Evolutionary conservation across 805 yeast genomes (phyloP), one percentile per base, ranked within the genome.

Genomic region (Ogataea ganodermae): DNA sequence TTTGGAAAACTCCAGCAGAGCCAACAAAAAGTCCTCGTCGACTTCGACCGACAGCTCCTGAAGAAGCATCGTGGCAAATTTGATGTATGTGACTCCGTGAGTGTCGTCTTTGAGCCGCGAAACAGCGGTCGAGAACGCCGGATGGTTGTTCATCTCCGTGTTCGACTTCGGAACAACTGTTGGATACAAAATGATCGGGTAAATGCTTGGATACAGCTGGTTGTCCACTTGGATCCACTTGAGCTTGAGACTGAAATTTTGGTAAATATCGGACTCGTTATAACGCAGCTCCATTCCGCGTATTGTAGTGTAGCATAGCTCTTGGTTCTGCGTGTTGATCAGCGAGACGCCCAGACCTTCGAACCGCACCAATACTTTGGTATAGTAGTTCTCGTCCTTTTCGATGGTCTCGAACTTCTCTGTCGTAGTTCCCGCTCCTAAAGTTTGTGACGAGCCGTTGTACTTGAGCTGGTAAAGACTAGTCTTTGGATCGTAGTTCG

Each of bases 221-320:
- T 94, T 92, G 64, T 94, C 99, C 40, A 92, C 75, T 66, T 94
- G 99, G 26, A 94, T 71, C 99, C 99, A 95, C 61, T 92, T 91
- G 58, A 91, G 67, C 61, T 89, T 90, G 69, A 84, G 70, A 52
- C 91, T 81, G 36, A 88, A 58, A 14, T 88, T 88, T 62, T 90
- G 96, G 56, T 87, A 89, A 17, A 89, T 67, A 27, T 89, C 94
- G 0, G 97, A 86, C 52, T 89, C 92, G 58, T 84, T 86, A 65
- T 85, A 89, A 37, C 86, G 74, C 16, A 91, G 50, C 60, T 90
- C 97, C 45, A 90, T 62, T 1, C 97, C 97, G 44, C 89, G 74
- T 21, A 88, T 70, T 0, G 91, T 87, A n/a, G 86, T 70, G 59
- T 94, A 94, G 54, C 94, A 81, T 30, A 94, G 70, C 63, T 94